A percentile compares a stretch with the other conserved stretches of the same genome.
phyloP scores from a whole-genome alignment of 2,329 filamentous ascomycete genomes.

The Aspergillus candidus region DNA sequence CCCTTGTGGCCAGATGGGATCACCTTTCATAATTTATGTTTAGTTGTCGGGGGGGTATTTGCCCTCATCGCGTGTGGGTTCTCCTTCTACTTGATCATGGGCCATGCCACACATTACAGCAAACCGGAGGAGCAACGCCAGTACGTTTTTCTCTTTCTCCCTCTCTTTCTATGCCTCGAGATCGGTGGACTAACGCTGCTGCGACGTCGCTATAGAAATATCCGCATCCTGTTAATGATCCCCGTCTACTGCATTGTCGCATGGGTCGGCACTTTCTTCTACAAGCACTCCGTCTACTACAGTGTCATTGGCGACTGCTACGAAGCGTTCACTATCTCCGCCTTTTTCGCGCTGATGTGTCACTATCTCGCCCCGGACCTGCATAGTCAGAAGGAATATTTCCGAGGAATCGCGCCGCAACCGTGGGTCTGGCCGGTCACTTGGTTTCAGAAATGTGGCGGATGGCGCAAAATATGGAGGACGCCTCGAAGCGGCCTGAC shows the following conservation, averaged over 20 bases:
- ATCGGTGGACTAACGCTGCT: conserved; percentile 4
- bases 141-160: conserved; percentile 31
- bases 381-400: conserved; percentile 76
- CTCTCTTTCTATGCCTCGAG: neutral
- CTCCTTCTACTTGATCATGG: conserved; percentile 50
- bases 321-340: conserved; percentile 80
- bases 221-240: conserved; percentile 83
- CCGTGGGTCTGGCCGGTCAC: conserved; percentile 70
- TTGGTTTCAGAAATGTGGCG: conserved; percentile 65
- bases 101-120: conserved; percentile 56
- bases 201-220: conserved; percentile 52
- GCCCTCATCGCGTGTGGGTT: conserved; percentile 46
- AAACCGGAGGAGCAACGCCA: conserved; percentile 56
- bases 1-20: conserved; percentile 47
- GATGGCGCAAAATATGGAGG: conserved; percentile 61
- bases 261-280: conserved; percentile 67
- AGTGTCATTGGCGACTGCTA: conserved; percentile 78
- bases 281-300: conserved; percentile 74
- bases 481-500: conserved; percentile 75
- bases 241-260: conserved; percentile 72
- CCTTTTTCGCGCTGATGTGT: conserved; percentile 78
- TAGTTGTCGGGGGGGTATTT: conserved; percentile 50
- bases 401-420: conserved; percentile 60
- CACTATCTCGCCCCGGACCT: conserved; percentile 72
- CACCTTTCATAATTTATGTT: conserved; percentile 53